Conservation (phyloP, 306 rosid genomes). For the Fagus sylvatica region DNA sequence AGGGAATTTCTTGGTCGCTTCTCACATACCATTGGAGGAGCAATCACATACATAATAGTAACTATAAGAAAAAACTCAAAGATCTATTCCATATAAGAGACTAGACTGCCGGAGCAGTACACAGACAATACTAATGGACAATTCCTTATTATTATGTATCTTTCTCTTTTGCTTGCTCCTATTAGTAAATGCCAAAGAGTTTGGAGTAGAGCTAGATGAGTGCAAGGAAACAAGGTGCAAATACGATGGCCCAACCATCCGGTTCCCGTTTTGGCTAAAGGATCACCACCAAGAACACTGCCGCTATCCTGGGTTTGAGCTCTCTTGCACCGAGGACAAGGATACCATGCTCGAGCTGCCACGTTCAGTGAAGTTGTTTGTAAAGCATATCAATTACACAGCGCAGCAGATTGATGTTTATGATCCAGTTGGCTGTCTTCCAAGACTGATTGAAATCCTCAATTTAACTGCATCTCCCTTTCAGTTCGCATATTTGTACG, state of each 20-base stretch:
- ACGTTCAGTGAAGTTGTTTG: background rate
- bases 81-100: too few species aligned
- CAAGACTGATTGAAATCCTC: background rate
- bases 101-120: too few species aligned
- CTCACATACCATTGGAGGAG: too few species aligned
- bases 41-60: too few species aligned
- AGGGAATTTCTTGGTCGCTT: too few species aligned
- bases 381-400: background rate
- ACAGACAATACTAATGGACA: too few species aligned
- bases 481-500: too few species aligned
- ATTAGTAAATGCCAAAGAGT: background rate
- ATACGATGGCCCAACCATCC: background rate
- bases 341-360: background rate
- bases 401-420: background rate
- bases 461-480: background rate
- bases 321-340: background rate
- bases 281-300: background rate
- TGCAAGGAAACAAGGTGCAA: conserved; percentile 14
- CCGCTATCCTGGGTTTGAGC: conserved; percentile 1
- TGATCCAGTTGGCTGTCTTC: background rate
- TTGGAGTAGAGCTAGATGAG: background rate
- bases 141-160: too few species aligned
- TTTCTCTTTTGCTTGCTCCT: too few species aligned
- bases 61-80: too few species aligned
- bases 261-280: conserved; percentile 32